Conservation (phyloP, 2,329 filamentous ascomycete species). For the Fusarium nematophilum region DNA sequence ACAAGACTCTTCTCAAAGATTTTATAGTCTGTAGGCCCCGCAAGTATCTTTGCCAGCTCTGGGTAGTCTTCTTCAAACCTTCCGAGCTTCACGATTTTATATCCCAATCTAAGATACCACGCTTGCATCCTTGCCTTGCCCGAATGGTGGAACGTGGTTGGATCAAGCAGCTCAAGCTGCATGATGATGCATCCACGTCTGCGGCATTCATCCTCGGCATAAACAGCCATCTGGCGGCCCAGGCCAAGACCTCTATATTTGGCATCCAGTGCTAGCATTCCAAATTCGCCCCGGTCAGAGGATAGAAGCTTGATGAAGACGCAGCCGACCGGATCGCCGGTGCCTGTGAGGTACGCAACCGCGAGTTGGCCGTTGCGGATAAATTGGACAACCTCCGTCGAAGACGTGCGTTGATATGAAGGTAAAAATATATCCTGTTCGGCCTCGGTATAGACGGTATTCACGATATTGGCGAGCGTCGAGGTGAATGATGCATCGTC, state of each 20-base stretch:
- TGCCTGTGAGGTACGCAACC: slow-evolving; percentile 29
- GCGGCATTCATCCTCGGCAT: slow-evolving; percentile 45
- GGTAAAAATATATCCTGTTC: slow-evolving; percentile 43
- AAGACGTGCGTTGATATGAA: slow-evolving; percentile 42
- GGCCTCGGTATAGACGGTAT: slow-evolving; percentile 40
- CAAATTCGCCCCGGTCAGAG: slow-evolving; percentile 39
- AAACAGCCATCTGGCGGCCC: slow-evolving; percentile 41
- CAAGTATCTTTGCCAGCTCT: slow-evolving; percentile 37
- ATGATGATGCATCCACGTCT: slow-evolving; percentile 42
- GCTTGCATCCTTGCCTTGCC: slow-evolving; percentile 42
- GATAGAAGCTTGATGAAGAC: slow-evolving; percentile 40
- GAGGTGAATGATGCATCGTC: slow-evolving; percentile 28
- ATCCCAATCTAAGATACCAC: slow-evolving; percentile 47
- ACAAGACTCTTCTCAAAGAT: slow-evolving; percentile 44
- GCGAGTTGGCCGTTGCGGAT: slow-evolving; percentile 40
- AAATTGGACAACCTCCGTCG: slow-evolving; percentile 34
- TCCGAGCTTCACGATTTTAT: slow-evolving; percentile 41
- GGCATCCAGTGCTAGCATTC: slow-evolving; percentile 44
- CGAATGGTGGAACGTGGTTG: slow-evolving; percentile 41
- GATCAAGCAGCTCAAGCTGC: slow-evolving; percentile 46
- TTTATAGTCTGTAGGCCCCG: slow-evolving; percentile 43
- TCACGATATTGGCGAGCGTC: slow-evolving; percentile 40
- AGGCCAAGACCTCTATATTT: slow-evolving; percentile 39
- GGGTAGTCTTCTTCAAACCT: slow-evolving; percentile 46
- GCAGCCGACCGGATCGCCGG: slow-evolving; percentile 39